Evolutionary conservation across 352 stramenopile genomes (phyloP), one percentile per base, ranked within the genome.

Genomic region (Elongisporangium prolatum): DNA sequence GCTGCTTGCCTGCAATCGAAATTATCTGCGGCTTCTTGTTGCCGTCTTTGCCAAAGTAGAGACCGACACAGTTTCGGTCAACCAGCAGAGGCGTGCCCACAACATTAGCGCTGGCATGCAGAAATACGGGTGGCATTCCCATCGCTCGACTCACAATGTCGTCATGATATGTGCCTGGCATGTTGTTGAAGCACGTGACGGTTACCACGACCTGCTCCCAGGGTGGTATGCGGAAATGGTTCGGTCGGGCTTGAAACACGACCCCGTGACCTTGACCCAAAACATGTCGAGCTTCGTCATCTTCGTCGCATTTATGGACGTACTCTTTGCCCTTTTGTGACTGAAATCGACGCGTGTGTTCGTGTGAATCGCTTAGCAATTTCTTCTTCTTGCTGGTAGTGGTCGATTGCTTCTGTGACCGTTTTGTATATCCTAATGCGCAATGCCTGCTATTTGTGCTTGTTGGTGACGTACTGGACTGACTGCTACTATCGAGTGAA

Each of bases 121-220:
- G 62, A n/a, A 89, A 67, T 2, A 91, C 75, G 0, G 79, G 81
- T n/a, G 77, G 77, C 7, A 74, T 52, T 4, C 74, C 79, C 2
- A 58, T 54, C 0, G 82, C 67, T 10, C 79, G 80, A 34, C 75
- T 81, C 34, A 88, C 71, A 13, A 94, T 72, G 25, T 80, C 78
- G 60, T 92, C 82, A 2, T 70, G 55, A 65, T 87, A 94, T 9
- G 50, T 57, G 5, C 85, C 85, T 3, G 85, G 75, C 68, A 91
- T 84, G 69, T 93, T 91, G 71, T 86, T 91, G 64, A 89, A 79
- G 52, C 83, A 91, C 28, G 73, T 80, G 21, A 91, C 55, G 13
- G 57, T 53, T 10, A 89, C 68, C 10, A 88, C 58, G 0, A 64
- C 58, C 21, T 87, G 79, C 38, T 84, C 69, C 85, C 85, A 93